These are phyloP conservation scores for Curvularia sp. DNA, from an alignment of 2,329 filamentous ascomycete species.

Conservation along the genomic window DNA sequence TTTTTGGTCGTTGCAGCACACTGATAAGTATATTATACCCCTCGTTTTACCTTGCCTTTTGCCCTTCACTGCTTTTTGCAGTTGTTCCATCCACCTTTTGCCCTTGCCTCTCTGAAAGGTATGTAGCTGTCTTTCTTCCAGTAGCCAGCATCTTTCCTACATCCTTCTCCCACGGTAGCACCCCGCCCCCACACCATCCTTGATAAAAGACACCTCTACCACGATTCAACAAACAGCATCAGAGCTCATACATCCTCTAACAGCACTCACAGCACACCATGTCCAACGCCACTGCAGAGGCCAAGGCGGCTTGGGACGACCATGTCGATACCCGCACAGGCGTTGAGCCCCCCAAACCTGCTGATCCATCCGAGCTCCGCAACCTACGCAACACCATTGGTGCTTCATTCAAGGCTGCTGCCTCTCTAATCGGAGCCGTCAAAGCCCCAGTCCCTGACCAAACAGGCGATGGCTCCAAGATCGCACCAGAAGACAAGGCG, in stretches of 20 bases:
- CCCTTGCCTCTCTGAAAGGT: neutral
- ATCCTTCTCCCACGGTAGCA: no score
- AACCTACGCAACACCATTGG: slow-evolving; percentile 43
- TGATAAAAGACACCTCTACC: neutral
- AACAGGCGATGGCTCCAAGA: slow-evolving; percentile 55
- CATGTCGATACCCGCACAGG: slow-evolving; percentile 47
- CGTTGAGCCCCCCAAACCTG: slow-evolving; percentile 36
- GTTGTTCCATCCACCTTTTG: neutral
- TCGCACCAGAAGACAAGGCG: slow-evolving; percentile 44
- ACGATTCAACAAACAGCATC: neutral
- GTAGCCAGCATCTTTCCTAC: neutral
- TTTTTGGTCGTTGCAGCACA: neutral
- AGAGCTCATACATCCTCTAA: neutral
- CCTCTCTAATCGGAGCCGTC: slow-evolving; percentile 40
- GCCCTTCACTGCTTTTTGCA: no score
- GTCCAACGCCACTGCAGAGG: slow-evolving; percentile 23
- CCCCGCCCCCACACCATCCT: neutral
- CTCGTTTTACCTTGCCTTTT: neutral
- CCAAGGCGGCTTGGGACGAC: slow-evolving; percentile 36
- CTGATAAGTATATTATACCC: neutral
- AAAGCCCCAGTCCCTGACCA: slow-evolving; percentile 43
- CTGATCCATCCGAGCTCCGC: slow-evolving; percentile 43
- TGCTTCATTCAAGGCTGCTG: slow-evolving; percentile 38
- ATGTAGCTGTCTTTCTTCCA: neutral
- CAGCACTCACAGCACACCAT: slow-evolving; percentile 13